Base-by-base conservation (phyloP, 768 basidiomycete species). In the Psilocybe subaeruginosa region DNA sequence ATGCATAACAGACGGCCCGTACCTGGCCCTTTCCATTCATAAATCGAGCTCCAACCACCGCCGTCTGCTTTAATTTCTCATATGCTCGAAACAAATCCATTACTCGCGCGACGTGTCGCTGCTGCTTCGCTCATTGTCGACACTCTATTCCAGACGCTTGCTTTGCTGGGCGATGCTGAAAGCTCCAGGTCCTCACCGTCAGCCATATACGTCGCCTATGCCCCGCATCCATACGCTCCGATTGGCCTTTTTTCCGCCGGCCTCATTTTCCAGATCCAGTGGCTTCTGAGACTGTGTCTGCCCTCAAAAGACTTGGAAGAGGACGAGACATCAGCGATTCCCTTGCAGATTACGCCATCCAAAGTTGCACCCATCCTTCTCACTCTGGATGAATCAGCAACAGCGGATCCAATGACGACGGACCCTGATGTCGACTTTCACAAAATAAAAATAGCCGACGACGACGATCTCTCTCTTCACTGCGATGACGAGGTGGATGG, bases 71-170 rank as follows among this genome's bases (percentile, higher is more conserved):
- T 35, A 17, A 16, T 19, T 14, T 8, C 51, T 33, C 57, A 17
- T 27, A 58, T 58, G 57, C 37, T 49, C 19, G 33, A 49, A 23
- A 16, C n/a, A 1, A 58, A 23, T 14, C 33, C 30, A 8, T 9
- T 37, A 19, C 58, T 63, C n/a, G 51, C 57, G 39, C 63, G 55
- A 11, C 63, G 63, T 2, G 50, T 60, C 30, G 63, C 63, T 12
- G 31, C 47, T n/a, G 39, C 43, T 2, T 64, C 54, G 5, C 52
- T 64, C 30, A 12, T 35, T 0, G 4, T 54, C 33, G 63, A 64
- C 41, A 60, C 63, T 11, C 33, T 60, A 11, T 56, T 60, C 31
- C 63, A 64, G 43, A 39, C 55, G 2, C 31, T 60, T 4, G 50
- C 59, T 4, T 45, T 64, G 23, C 43, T 64, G 3, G 33, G 53